phyloP scores from a whole-genome alignment of 148 eudicot species.

The Rhododendron griersonianum region DNA sequence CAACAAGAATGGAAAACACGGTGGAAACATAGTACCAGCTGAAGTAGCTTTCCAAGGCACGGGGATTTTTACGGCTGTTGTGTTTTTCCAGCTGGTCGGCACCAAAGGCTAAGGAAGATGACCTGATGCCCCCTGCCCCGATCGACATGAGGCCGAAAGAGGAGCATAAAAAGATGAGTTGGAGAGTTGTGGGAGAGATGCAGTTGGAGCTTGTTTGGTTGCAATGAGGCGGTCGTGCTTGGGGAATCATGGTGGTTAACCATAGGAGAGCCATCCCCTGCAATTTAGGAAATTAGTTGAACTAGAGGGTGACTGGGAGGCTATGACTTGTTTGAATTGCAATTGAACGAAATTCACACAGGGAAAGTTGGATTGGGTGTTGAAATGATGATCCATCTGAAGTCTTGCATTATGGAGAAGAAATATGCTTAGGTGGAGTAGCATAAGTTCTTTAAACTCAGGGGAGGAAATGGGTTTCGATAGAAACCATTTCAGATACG shows the following conservation, averaged over 20 bases:
- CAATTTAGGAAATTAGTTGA: slow-evolving; percentile 4
- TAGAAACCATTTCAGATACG: not conserved
- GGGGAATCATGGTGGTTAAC: slow-evolving; percentile 41
- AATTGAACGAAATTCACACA: not conserved
- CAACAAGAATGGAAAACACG: slow-evolving; percentile 30
- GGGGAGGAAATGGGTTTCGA: not conserved
- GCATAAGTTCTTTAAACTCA: not conserved
- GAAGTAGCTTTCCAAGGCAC: slow-evolving; percentile 36
- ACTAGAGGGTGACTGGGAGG: too few species aligned
- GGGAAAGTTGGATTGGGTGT: not conserved
- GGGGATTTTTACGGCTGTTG: not conserved
- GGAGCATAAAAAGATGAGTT: slow-evolving; percentile 22
- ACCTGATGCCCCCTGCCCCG: slow-evolving; percentile 52
- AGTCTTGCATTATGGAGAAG: not conserved
- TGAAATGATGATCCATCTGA: not conserved
- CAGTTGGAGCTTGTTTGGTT: slow-evolving; percentile 20
- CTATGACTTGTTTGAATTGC: not conserved
- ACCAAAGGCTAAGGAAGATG: slow-evolving; percentile 52
- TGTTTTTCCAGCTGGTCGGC: slow-evolving; percentile 37
- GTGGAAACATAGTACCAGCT: slow-evolving; percentile 46
- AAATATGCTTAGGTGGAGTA: not conserved
- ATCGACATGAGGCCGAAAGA: slow-evolving; percentile 45
- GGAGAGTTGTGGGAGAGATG: slow-evolving; percentile 18
- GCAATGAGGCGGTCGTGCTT: slow-evolving; percentile 39
- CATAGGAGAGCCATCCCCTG: slow-evolving; percentile 51